These are phyloP conservation scores for Gastrolobium bilobum DNA, from an alignment of 306 rosid species.

Conservation along the genomic window DNA sequence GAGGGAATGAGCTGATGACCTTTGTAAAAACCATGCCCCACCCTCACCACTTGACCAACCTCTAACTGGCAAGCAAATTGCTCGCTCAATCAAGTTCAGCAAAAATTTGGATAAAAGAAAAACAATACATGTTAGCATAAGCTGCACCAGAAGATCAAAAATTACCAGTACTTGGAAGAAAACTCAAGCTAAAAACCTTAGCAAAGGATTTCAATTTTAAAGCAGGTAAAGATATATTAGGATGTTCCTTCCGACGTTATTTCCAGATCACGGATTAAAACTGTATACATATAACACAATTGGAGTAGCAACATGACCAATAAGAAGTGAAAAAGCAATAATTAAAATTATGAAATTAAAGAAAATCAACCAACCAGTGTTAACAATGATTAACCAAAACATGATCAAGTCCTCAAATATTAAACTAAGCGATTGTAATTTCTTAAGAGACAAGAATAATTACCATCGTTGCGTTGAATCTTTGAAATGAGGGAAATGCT, in stretches of 20 bases:
- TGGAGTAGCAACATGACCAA: not conserved
- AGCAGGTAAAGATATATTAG: not conserved
- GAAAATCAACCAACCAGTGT: not conserved
- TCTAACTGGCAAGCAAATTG: constrained; percentile 17
- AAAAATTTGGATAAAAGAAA: not conserved
- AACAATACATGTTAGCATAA: not conserved
- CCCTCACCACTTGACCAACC: constrained; percentile 20
- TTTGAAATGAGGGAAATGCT: constrained; percentile 1
- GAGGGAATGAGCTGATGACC: not conserved
- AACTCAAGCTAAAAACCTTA: not conserved
- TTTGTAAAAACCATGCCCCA: not conserved
- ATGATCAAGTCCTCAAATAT: constrained; percentile 1
- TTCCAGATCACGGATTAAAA: constrained; percentile 42
- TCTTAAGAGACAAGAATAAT: not conserved
- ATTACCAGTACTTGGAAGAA: constrained; percentile 19
- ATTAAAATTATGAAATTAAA: not conserved
- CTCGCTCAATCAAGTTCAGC: not conserved
- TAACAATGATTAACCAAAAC: not conserved
- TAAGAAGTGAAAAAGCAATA: not conserved
- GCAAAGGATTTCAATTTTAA: not conserved
- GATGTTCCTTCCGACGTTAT: not conserved
- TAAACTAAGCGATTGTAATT: not conserved
- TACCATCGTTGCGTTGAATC: constrained; percentile 49
- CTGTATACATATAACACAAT: constrained; percentile 8
- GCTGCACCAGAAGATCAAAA: constrained; percentile 6